Base-by-base conservation (phyloP, 2,329 filamentous ascomycete genomes). In the Alternaria brassicicola region DNA sequence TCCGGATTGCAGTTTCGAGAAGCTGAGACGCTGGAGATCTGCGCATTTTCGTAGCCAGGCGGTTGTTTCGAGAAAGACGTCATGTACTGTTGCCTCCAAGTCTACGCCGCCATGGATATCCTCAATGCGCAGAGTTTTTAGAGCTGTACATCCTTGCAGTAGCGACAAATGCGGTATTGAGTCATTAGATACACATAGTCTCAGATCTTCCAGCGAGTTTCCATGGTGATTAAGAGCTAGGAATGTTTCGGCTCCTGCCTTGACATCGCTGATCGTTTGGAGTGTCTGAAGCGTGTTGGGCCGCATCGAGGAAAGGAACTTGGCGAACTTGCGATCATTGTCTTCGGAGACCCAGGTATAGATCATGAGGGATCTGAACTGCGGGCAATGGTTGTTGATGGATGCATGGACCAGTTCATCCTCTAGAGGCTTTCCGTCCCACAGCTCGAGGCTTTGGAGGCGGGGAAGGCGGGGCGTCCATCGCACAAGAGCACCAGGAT, bases 391-490 rank as follows among this genome's bases (percentile, higher is more conserved):
- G 23, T 81, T 71, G 23, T 81, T 79, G 46, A 92, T 84, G 3
- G 85, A 81, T 12, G 78, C 76, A 30, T 84, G 76, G 0, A 82
- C 83, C 2, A 83, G 80, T 54, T 84, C 81, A 49, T 84, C 78
- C 38, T 81, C 83, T 1, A 92, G 79, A 9, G 85, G 82, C 36
- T 81, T 82, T 3, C 88, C 88, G 61, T 89, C 85, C 72, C 82
- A 86, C 2, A 91, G 77, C 15, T 85, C 83, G 31, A 92, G 78
- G 1, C 81, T 82, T 53, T 81, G 83, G 8, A 93, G 77, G 25
- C 84, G 81, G 1, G 85, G 80, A 25, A 91, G 76, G 30, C 83
- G 80, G 12, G 85, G 81, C 13, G 86, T 80, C 88, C 88, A 91
- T 26, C 74, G 77, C 1, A 84, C 78, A 5, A 92, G 78, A 5